Evolutionary conservation across 805 yeast genomes (phyloP).

Genomic region (Ogataea allantospora): DNA sequence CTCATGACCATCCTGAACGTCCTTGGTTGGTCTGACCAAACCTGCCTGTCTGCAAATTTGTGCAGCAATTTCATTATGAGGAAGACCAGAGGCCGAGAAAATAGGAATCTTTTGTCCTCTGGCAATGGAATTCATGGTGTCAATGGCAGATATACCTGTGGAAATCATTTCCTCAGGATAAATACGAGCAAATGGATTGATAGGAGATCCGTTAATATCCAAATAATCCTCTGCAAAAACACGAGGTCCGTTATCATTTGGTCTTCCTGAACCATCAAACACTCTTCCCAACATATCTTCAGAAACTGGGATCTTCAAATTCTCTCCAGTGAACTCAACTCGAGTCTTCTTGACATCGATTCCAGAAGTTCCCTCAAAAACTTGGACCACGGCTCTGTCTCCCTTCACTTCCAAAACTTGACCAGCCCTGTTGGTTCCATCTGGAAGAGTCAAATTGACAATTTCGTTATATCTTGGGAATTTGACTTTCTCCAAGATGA

Average conservation of each 20-base stretch:
- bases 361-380: constrained; percentile 98
- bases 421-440: constrained; percentile 92
- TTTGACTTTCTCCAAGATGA: constrained; percentile 81
- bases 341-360: constrained; percentile 97
- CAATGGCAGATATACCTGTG: constrained; percentile 98
- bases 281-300: constrained; percentile 98
- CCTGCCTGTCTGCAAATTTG: constrained; percentile 99
- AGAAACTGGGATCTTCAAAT: constrained; percentile 88
- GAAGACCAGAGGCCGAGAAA: constrained; percentile 98
- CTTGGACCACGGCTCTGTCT: constrained; percentile 95
- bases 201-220: constrained; percentile 98
- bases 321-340: constrained; percentile 96
- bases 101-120: constrained; percentile 99
- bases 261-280: constrained; percentile 98
- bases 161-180: constrained; percentile 99
- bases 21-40: constrained; percentile 98
- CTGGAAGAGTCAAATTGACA: constrained; percentile 94
- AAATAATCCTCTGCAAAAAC: constrained; percentile 98
- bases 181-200: constrained; percentile 96
- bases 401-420: constrained; percentile 98
- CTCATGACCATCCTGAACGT: constrained; percentile 99
- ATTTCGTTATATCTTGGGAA: constrained; percentile 93
- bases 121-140: constrained; percentile 99
- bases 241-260: constrained; percentile 97
- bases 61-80: constrained; percentile 99